These are phyloP conservation scores for Pyrenophora graminea DNA, from an alignment of 2,329 filamentous ascomycete species.

Conservation along the genomic window DNA sequence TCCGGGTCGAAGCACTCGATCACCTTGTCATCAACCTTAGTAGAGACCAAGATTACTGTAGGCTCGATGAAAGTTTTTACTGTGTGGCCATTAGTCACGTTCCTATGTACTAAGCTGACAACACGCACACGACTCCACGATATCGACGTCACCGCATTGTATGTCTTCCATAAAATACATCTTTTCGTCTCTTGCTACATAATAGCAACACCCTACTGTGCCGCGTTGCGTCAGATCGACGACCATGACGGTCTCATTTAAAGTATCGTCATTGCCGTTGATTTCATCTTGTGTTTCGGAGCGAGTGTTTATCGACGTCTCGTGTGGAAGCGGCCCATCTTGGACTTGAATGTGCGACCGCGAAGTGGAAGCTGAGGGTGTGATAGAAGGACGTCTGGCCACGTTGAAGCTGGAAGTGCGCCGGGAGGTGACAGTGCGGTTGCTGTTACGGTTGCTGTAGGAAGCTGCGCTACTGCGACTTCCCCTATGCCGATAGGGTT, in stretches of 20 bases:
- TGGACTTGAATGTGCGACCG: not conserved
- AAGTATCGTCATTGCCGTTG: slow-evolving; percentile 56
- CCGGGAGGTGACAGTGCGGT: slow-evolving; percentile 10
- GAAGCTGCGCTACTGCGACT: slow-evolving; percentile 16
- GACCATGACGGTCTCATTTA: slow-evolving; percentile 77
- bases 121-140: slow-evolving; percentile 54
- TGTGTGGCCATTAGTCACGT: slow-evolving; percentile 31
- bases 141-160: slow-evolving; percentile 67
- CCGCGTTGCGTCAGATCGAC: slow-evolving; percentile 73
- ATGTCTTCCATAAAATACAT: slow-evolving; percentile 80
- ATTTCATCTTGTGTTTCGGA: slow-evolving; percentile 5
- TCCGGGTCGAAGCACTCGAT: slow-evolving; percentile 53
- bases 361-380: slow-evolving; percentile 14
- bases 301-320: slow-evolving; percentile 1
- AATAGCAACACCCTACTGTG: slow-evolving; percentile 83
- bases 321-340: not conserved
- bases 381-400: slow-evolving; percentile 14
- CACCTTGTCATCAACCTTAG: slow-evolving; percentile 57
- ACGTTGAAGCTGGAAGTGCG: slow-evolving; percentile 5
- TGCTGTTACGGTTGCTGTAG: slow-evolving; percentile 11
- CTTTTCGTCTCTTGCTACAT: slow-evolving; percentile 69
- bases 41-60: slow-evolving; percentile 63
- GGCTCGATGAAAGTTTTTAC: slow-evolving; percentile 66
- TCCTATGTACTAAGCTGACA: too few species aligned
- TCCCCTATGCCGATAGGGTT: slow-evolving; percentile 13